Evolutionary conservation across 192 early-diverging fungal species (phyloP), one percentile per base, ranked within the genome.

Genomic region (Coemansia sp.): DNA sequence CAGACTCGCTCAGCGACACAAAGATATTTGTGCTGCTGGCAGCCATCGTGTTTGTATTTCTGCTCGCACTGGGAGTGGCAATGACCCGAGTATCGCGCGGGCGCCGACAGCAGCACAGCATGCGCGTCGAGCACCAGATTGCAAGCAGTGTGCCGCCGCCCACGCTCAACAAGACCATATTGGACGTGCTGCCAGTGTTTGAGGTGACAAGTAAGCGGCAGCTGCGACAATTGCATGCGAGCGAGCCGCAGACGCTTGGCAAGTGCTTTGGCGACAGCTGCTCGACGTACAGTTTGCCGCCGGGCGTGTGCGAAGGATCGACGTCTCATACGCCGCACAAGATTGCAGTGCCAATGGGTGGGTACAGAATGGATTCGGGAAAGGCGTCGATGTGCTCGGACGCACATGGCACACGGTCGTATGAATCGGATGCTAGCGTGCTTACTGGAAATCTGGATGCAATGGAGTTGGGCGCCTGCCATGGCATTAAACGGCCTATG

Each of bases 21-120:
- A 81, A 81, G 59, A 81, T 81, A 62, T 81, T 81, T 57, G 69
- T 81, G n/a, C 65, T 81, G 9, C 55, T 81, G 12, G 78, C 78
- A 14, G 68, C 72, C 0, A 75, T 81, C 41, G 78, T 81, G n/a
- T 81, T 81, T 27, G 63, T 81, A 22, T 81, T 81, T 35, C 66
- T 81, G n/a, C 60, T 74, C 15, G 78, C 78, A 2, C 72, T 81
- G 27, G 78, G 72, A 7, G 72, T 81, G n/a, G 78, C 78, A 14
- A 81, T 81, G 78, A 64, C 78, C 10, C 65, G 78, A 19, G 78
- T 81, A 27, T 81, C 78, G 27, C 72, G 69, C 39, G 67, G 66
- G 12, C 57, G 78, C 24, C 66, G 64, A 32, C 69, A 57, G 4
- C 68, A 71, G n/a, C 69, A 75, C 25, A 52, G 21, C 24, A 69